phyloP scores from a whole-genome alignment of 2,329 filamentous ascomycete species.

The Ilyonectria sp. region DNA sequence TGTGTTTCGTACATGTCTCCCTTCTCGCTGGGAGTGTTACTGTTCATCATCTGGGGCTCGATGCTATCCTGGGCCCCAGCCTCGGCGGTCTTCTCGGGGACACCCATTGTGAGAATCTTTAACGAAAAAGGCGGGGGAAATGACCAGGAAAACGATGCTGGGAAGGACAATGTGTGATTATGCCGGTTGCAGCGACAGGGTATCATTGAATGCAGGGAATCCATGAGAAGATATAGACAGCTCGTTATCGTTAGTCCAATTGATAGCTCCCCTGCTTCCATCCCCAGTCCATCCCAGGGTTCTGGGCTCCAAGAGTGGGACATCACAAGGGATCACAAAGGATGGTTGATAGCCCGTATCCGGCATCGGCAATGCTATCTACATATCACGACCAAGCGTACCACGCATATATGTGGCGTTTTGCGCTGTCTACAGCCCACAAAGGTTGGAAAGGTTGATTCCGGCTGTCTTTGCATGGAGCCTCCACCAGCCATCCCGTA shows the following conservation, averaged over 20 bases:
- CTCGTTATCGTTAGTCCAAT: conserved; percentile 18
- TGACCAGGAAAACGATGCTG: neutral
- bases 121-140: neutral
- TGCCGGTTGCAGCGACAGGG: neutral
- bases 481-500: no score
- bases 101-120: conserved; percentile 9
- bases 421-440: neutral
- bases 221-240: conserved; percentile 20
- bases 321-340: neutral
- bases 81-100: conserved; percentile 12
- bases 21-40: conserved; percentile 27
- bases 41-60: conserved; percentile 17
- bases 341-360: conserved; percentile 21
- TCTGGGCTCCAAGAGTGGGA: no score
- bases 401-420: neutral
- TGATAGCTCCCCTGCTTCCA: neutral
- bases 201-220: conserved; percentile 14
- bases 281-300: no score
- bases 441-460: no score
- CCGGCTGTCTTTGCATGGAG: no score
- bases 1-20: conserved; percentile 29
- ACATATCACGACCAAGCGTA: neutral
- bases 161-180: neutral
- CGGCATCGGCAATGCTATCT: conserved; percentile 13
- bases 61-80: conserved; percentile 15